Base-by-base conservation (phyloP, 345 rosid genomes). In the Syzygium aromaticum region DNA sequence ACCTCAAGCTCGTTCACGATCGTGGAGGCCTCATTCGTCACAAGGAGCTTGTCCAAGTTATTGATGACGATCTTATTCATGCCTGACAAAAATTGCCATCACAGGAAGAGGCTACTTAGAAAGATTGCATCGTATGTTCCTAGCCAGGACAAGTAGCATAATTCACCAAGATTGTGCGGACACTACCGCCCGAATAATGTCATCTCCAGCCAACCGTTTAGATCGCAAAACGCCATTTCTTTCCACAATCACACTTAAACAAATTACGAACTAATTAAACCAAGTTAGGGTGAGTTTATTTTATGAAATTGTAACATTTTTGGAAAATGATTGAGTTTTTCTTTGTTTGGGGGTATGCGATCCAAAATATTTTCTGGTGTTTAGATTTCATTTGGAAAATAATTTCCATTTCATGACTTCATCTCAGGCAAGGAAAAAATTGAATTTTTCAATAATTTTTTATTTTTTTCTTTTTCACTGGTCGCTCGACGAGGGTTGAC, bases 1-100 rank as follows among this genome's bases (percentile, higher is more conserved):
- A 98, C 95, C 93, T 98, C 99, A 3, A 98, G 95, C 84, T 98
- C 99, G 78, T 94, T 95, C 46, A 96, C 99, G 53, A 96, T 98
- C 25, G 99, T 98, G 5, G 93, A 98, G 77, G 99, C 99, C 89
- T 98, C 98, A 89, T 93, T 96, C 14, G 99, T 98, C 59, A 95
- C 95, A 89, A 95, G 95, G 0, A 96, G 93, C 88, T 95, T 95
- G 92, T 96, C 99, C 86, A 98, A 88, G 89, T 98, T 99, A 89
- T 98, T 95, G 52, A 98, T 95, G 87, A 98, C 98, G 98, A 98
- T 96, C 94, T 98, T 98, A 90, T 96, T 96, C 99, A 96, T 96
- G 52, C 99, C 99, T 98, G 67, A 59, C 63, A 83, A 19, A 30
- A 25, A 28, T 22, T 13, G 43, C 67, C 67, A 80, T 22, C 38